Conservation (phyloP, 78 protist species). For the Anaeramoeba ignava region DNA sequence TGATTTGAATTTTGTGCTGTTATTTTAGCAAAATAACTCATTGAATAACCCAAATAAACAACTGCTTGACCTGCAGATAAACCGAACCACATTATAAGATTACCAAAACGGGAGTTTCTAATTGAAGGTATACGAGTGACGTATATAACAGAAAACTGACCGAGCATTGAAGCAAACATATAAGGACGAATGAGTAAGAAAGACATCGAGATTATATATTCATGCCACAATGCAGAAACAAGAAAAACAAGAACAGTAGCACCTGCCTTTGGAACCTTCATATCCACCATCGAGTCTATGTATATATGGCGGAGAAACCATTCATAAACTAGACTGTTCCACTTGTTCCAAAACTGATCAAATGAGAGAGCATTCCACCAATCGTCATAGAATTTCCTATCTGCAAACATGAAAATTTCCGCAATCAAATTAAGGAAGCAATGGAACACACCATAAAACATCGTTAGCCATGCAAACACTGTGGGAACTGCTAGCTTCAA, state of each 20-base stretch:
- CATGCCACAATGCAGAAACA: conserved; percentile 7
- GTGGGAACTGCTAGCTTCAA: conserved; percentile 20
- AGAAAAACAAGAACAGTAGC: neutral
- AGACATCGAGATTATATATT: neutral
- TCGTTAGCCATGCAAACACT: conserved; percentile 49
- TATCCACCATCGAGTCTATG: neutral
- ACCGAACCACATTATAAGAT: neutral
- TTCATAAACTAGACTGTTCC: neutral
- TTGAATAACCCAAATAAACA: neutral
- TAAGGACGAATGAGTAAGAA: conserved; percentile 1
- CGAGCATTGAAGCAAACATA: conserved; percentile 1
- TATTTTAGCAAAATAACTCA: neutral
- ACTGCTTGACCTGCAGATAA: neutral
- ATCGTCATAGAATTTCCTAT: conserved; percentile 56
- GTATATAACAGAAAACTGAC: neutral
- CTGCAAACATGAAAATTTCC: conserved; percentile 50
- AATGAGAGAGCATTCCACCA: conserved; percentile 55
- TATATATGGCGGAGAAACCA: conserved; percentile 1
- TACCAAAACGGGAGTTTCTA: neutral
- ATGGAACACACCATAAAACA: conserved; percentile 65
- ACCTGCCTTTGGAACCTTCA: neutral
- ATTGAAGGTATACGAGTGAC: neutral
- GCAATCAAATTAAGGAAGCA: conserved; percentile 48
- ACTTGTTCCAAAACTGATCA: conserved; percentile 10
- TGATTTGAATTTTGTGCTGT: too few relatives aligned